phyloP scores from a whole-genome alignment of 768 basidiomycete genomes.

The Phlebiopsis flavidoalba region DNA sequence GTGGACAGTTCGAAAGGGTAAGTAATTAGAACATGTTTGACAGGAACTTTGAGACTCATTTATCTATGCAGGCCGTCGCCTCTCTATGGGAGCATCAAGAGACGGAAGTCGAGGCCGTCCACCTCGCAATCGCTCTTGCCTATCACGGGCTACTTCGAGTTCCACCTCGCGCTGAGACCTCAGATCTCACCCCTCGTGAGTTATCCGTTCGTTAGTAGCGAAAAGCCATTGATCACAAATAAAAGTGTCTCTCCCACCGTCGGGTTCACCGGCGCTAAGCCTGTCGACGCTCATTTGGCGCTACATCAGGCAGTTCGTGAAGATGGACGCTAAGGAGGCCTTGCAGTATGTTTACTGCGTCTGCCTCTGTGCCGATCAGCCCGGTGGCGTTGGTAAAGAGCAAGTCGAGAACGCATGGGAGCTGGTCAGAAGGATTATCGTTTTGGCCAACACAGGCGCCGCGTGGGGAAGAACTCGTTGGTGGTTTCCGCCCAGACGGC shows the following conservation, averaged over 20 bases:
- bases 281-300: constrained; percentile 86
- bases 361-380: constrained; percentile 70
- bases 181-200: constrained; percentile 80
- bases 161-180: constrained; percentile 74
- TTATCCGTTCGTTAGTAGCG: constrained; percentile 11
- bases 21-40: constrained; percentile 21
- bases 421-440: constrained; percentile 71
- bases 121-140: constrained; percentile 84
- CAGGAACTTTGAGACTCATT: not conserved
- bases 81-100: constrained; percentile 84
- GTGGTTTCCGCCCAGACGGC: constrained; percentile 87
- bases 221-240: not conserved
- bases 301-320: constrained; percentile 88
- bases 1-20: constrained; percentile 92
- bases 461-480: constrained; percentile 92
- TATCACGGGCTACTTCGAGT: constrained; percentile 92
- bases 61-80: constrained; percentile 68
- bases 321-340: constrained; percentile 90
- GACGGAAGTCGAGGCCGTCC: constrained; percentile 90
- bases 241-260: constrained; percentile 66
- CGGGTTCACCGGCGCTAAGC: constrained; percentile 66
- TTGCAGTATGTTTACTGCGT: constrained; percentile 93
- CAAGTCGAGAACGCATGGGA: constrained; percentile 83
- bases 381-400: constrained; percentile 68
- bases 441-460: constrained; percentile 69